Evolutionary conservation across 129 eudicot species (phyloP).

Genomic region (Ambrosia trifida): DNA sequence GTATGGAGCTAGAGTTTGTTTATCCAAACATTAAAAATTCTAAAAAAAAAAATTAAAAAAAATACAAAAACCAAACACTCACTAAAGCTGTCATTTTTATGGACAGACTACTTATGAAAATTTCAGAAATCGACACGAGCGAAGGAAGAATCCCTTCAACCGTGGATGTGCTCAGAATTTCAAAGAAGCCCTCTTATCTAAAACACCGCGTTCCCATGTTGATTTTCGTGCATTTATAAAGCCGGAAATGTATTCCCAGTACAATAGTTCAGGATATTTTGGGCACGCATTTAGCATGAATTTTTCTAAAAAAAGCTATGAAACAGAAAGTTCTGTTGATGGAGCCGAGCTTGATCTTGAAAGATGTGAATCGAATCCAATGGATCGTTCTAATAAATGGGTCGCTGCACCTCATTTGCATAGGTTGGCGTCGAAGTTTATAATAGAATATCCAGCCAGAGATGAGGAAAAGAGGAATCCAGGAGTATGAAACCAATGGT

Average conservation of each 20-base stretch:
- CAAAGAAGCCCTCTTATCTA: constrained; percentile 46
- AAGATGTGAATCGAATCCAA: constrained; percentile 36
- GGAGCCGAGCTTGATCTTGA: constrained; percentile 39
- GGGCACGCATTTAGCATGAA: constrained; percentile 33
- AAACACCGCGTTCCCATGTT: constrained; percentile 39
- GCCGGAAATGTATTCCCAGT: constrained; percentile 33
- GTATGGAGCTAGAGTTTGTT: constrained; percentile 20
- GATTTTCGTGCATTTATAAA: constrained; percentile 45
- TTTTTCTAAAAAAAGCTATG: constrained; percentile 34
- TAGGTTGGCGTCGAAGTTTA: constrained; percentile 45
- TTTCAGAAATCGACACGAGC: constrained; percentile 49
- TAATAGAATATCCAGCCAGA: constrained; percentile 23
- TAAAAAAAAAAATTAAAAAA: neutral
- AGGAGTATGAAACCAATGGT: constrained; percentile 12
- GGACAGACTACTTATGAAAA: constrained; percentile 72
- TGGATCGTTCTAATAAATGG: constrained; percentile 38
- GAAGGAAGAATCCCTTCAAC: constrained; percentile 58
- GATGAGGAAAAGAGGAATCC: constrained; percentile 24
- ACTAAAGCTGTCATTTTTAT: constrained; percentile 5
- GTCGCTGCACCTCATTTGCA: constrained; percentile 30
- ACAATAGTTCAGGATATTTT: constrained; percentile 31
- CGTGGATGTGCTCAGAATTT: constrained; percentile 47
- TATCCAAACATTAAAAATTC: neutral
- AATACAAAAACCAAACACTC: neutral
- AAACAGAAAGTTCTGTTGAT: constrained; percentile 36